Evolutionary conservation across 345 rosid species (phyloP), one percentile per base, ranked within the genome.

Genomic region (Ceriops zippeliana): DNA sequence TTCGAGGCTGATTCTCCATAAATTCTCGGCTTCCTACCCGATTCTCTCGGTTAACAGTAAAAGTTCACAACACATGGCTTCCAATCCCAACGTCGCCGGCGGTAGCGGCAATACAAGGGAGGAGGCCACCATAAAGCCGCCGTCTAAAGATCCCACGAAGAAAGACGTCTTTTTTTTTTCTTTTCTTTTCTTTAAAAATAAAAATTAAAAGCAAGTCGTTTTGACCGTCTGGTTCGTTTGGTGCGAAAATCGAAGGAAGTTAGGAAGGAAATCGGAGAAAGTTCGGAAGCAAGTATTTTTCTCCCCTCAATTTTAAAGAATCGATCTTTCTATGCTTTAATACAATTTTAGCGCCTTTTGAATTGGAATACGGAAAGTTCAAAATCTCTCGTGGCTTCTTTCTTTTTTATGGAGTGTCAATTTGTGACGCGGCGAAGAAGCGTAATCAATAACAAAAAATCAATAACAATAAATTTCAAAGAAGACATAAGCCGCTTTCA

Each of bases 101-200:
- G 80, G 79, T 47, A 71, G 82, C 65, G 81, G 81, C 62, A 49
- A 79, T 67, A 83, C 42, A 13, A 8, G 75, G 37, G 91, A 83
- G 24, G 86, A 89, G 76, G 76, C 88, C 34, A 2, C 86, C 61
- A 61, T 38, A 52, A 91, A 91, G 76, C 85, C 78, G 49, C 96
- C 93, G 51, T 62, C 91, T 13, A 93, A 93, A 79, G 98, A 90
- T 76, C 83, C 83, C 2, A 91, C 91, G 84, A 93, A 86, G 90
- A 89, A 87, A 75, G 96, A 90, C 58, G 98, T 24, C 24, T 24
- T 1, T 24, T 24, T 24, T 24, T 24, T 24, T 24, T 24, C 24
- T 24, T 24, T 24, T 24, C 24, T 24, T 24, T 24, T n/a, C n/a
- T n/a, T n/a, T n/a, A 24, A 24, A 24, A 24, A 24, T 24, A 24